phyloP scores from a whole-genome alignment of 352 stramenopile species.

The Phytophthora hibernalis region DNA sequence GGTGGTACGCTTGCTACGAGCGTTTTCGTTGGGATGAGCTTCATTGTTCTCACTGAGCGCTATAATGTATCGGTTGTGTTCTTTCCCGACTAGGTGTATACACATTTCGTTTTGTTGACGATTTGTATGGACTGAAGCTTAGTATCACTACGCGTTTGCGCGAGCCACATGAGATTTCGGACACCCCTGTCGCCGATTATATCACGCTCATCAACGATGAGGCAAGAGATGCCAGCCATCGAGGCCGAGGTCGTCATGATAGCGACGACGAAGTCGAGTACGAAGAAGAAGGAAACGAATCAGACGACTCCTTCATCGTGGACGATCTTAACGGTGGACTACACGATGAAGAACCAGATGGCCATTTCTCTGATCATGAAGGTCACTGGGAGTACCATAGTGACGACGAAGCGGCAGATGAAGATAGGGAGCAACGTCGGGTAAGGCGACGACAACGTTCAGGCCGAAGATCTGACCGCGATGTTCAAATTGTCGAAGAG shows the following conservation, averaged over 20 bases:
- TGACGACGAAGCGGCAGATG: constrained; percentile 49
- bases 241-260: constrained; percentile 30
- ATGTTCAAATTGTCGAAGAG: constrained; percentile 36
- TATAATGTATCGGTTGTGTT: constrained; percentile 13
- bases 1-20: constrained; percentile 40
- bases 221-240: constrained; percentile 33
- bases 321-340: constrained; percentile 47
- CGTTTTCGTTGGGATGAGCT: neutral
- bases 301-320: constrained; percentile 79
- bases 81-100: constrained; percentile 58
- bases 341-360: constrained; percentile 25
- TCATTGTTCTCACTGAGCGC: neutral
- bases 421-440: constrained; percentile 29
- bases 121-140: constrained; percentile 65
- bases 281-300: constrained; percentile 51
- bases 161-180: constrained; percentile 52
- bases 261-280: constrained; percentile 57
- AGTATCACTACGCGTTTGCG: constrained; percentile 60
- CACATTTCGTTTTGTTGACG: constrained; percentile 71
- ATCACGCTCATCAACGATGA: constrained; percentile 46
- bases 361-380: constrained; percentile 45
- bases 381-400: constrained; percentile 32
- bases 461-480: constrained; percentile 21
- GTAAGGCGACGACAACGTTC: constrained; percentile 25
- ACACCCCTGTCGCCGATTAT: constrained; percentile 44